Conservation (phyloP, 1,284 basidiomycete genomes). For the Limonomyces culmigenus region DNA sequence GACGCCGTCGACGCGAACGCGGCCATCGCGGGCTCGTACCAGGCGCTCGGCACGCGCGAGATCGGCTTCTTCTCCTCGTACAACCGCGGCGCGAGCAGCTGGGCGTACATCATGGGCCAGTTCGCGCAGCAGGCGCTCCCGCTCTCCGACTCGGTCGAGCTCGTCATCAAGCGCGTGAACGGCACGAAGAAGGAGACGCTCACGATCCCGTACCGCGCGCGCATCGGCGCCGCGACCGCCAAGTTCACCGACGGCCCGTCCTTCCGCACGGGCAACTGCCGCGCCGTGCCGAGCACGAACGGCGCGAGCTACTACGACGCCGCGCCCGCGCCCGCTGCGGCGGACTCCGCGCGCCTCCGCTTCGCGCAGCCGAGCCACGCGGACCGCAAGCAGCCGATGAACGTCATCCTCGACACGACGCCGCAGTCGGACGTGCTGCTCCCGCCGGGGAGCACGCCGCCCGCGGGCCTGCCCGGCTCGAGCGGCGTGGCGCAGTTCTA, state of each 20-base stretch:
- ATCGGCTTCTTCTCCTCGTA: conserved; percentile 26
- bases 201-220: conserved; percentile 38
- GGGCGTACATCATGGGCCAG: conserved; percentile 43
- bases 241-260: conserved; percentile 32
- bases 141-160: conserved; percentile 27
- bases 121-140: conserved; percentile 44
- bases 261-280: conserved; percentile 35
- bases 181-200: conserved; percentile 24
- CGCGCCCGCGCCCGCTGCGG: conserved; percentile 11
- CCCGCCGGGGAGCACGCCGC: conserved; percentile 27
- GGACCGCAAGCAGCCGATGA: conserved; percentile 23
- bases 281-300: conserved; percentile 30
- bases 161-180: conserved; percentile 28
- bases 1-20: conserved; percentile 36
- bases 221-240: conserved; percentile 23
- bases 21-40: conserved; percentile 21
- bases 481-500: conserved; percentile 36
- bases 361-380: conserved; percentile 15
- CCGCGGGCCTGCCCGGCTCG: conserved; percentile 24
- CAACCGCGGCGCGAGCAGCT: conserved; percentile 19
- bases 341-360: conserved; percentile 30
- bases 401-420: conserved; percentile 30
- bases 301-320: conserved; percentile 14
- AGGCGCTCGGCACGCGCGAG: conserved; percentile 33
- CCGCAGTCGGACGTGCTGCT: conserved; percentile 30